Evolutionary conservation across 805 yeast species (phyloP).

Genomic region (Ogataea glucozyma): DNA sequence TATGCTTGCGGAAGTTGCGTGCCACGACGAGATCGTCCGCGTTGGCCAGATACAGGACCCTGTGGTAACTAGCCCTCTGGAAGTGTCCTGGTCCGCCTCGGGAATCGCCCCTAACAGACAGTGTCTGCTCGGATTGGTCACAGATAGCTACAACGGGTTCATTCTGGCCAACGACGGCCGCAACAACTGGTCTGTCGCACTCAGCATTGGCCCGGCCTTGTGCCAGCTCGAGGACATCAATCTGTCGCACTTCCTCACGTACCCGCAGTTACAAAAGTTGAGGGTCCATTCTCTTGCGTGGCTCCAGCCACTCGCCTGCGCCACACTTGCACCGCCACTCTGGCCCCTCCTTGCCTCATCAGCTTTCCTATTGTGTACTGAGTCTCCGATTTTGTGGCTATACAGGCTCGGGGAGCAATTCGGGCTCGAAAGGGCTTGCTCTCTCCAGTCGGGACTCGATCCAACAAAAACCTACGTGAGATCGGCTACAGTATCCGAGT

Average conservation of each 20-base stretch:
- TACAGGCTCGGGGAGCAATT: constrained; percentile 12
- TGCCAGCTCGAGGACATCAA: constrained; percentile 17
- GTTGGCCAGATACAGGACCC: constrained; percentile 23
- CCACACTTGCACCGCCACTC: constrained; percentile 5
- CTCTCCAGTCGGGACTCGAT: constrained; percentile 4
- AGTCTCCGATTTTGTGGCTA: constrained; percentile 17
- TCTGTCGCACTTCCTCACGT: constrained; percentile 14
- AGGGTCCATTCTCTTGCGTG: constrained; percentile 30
- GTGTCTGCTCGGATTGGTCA: constrained; percentile 20
- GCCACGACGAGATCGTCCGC: constrained; percentile 20
- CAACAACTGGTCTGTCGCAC: constrained; percentile 20
- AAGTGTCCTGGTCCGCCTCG: constrained; percentile 25
- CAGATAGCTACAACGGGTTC: constrained; percentile 23
- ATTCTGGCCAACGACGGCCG: constrained; percentile 18
- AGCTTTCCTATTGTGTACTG: constrained; percentile 19
- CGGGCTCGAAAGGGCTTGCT: constrained; percentile 9
- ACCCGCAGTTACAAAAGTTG: constrained; percentile 16
- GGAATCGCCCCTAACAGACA: constrained; percentile 18
- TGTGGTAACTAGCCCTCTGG: constrained; percentile 14
- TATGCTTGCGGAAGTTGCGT: constrained; percentile 12
- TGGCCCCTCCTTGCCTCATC: constrained; percentile 18
- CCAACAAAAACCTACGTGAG: constrained; percentile 12
- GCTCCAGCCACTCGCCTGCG: constrained; percentile 10
- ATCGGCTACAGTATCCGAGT: constrained; percentile 18
- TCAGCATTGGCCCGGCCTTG: constrained; percentile 17